Percentiles rank a stretch among this genome's conserved stretches.
phyloP scores from a whole-genome alignment of 78 protist genomes.

The Emiliania huxleyi region DNA sequence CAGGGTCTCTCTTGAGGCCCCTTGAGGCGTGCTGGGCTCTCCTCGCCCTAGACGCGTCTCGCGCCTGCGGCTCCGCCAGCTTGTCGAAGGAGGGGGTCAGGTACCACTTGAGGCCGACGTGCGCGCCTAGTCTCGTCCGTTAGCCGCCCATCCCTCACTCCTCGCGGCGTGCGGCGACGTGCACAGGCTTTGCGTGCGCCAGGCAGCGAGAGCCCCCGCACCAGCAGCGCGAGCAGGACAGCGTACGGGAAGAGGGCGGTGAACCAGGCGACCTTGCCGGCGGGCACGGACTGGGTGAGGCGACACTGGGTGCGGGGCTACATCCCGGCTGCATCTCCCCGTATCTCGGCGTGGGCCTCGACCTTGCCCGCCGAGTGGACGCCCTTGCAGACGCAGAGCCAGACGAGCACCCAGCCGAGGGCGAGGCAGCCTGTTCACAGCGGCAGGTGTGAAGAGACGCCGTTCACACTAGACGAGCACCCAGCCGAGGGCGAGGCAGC shows the following conservation, averaged over 20 bases:
- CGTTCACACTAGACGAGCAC: background rate
- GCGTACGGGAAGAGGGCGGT: background rate
- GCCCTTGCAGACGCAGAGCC: background rate
- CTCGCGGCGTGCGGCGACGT: too few relatives aligned
- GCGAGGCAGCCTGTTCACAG: background rate
- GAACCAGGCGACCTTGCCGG: background rate
- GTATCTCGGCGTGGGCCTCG: background rate
- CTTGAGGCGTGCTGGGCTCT: too few relatives aligned
- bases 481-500: background rate
- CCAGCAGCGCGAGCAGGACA: background rate
- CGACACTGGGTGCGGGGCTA: too few relatives aligned
- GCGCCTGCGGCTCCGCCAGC: background rate
- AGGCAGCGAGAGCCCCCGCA: background rate
- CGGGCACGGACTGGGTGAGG: too few relatives aligned
- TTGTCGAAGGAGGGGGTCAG: background rate
- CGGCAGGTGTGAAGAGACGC: too few relatives aligned
- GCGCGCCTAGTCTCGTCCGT: background rate
- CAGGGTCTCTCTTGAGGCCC: too few relatives aligned
- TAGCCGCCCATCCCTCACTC: too few relatives aligned
- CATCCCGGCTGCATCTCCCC: too few relatives aligned
- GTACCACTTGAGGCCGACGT: background rate
- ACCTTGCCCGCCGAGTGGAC: background rate
- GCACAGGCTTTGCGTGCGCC: background rate
- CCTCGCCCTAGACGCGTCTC: too few relatives aligned
- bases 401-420: background rate